Conservation (phyloP, 208 protist genomes). For the Acanthamoeba castellanii region DNA sequence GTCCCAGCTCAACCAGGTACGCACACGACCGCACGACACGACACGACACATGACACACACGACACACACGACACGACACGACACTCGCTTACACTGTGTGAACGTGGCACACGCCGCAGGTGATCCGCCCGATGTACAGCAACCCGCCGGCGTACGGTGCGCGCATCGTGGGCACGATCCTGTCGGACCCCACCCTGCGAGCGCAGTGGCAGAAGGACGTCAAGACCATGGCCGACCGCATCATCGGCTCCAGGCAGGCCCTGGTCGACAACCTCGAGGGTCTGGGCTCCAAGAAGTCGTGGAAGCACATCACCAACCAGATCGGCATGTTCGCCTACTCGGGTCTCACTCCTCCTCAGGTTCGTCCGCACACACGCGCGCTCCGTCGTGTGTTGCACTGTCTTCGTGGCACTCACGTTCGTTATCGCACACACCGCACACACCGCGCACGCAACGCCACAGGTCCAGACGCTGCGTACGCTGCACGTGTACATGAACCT, state of each 20-base stretch:
- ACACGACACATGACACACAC: not conserved
- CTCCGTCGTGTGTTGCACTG: not conserved
- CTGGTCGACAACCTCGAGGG: conserved; percentile 55
- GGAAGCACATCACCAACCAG: conserved; percentile 97
- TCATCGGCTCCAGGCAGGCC: conserved; percentile 48
- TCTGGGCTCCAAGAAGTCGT: conserved; percentile 86
- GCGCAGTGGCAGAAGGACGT: conserved; percentile 73
- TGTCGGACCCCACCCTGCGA: conserved; percentile 90
- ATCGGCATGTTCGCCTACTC: conserved; percentile 99
- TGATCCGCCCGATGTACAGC: conserved; percentile 96
- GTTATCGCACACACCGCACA: not conserved
- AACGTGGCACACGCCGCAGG: conserved; percentile 74
- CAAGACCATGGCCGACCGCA: conserved; percentile 76
- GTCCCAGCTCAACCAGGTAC: conserved; percentile 91
- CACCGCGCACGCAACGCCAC: not conserved
- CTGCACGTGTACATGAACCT: conserved; percentile 93
- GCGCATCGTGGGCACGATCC: conserved; percentile 93
- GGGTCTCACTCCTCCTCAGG: conserved; percentile 65
- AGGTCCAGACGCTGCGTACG: conserved; percentile 78
- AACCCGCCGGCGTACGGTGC: conserved; percentile 97
- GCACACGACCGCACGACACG: not conserved
- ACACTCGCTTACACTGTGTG: too few species aligned
- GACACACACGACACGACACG: conserved; percentile 43
- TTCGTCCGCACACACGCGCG: not conserved
- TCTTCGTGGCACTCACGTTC: not conserved